Conservation (phyloP, 257 asterid genomes). For the Nemophila menziesii region DNA sequence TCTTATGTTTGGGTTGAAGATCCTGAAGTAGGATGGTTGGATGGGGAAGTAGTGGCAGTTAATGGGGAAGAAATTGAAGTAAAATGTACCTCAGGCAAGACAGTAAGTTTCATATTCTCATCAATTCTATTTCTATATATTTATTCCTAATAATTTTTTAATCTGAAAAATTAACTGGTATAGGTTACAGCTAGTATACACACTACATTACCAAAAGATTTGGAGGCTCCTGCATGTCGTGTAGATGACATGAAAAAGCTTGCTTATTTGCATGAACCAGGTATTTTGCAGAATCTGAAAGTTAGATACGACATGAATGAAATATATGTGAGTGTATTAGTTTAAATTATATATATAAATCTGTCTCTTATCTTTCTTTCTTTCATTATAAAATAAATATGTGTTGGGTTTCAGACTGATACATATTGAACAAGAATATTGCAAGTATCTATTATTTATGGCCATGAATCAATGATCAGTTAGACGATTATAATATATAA, state of each 20-base stretch:
- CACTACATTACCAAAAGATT: constrained; percentile 53
- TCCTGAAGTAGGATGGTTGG: constrained; percentile 82
- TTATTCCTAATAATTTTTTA: no score
- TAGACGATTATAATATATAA: no score
- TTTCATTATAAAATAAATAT: neutral
- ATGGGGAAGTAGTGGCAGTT: constrained; percentile 58
- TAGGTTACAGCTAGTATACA: constrained; percentile 46
- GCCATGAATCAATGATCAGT: no score
- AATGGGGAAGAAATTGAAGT: constrained; percentile 57
- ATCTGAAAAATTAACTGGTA: neutral
- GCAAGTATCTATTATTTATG: no score
- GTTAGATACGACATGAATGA: constrained; percentile 60
- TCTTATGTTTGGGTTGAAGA: constrained; percentile 96
- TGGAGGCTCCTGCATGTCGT: constrained; percentile 59
- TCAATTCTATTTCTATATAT: neutral
- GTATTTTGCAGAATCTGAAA: constrained; percentile 66
- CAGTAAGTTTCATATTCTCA: constrained; percentile 31
- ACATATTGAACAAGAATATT: no score
- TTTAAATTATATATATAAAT: neutral
- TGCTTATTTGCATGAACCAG: constrained; percentile 88
- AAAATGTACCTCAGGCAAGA: constrained; percentile 52
- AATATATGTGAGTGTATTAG: constrained; percentile 55
- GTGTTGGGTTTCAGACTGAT: no score
- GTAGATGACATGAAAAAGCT: constrained; percentile 94
- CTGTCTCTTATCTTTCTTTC: neutral